phyloP scores from a whole-genome alignment of 108 stramenopile species.

The Cyclotella distinguenda region DNA sequence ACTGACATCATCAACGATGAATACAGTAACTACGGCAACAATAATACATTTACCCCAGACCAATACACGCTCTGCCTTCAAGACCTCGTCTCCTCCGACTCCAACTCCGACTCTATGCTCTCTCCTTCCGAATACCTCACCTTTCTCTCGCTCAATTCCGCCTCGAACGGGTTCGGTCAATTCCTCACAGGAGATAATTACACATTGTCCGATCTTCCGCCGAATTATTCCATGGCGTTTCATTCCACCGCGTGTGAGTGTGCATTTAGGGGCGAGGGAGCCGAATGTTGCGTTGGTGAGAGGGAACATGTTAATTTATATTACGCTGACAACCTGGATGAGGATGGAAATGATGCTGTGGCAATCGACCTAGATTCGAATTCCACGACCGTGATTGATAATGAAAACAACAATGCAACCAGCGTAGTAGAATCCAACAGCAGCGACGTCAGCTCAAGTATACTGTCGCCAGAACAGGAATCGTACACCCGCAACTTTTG shows the following conservation, averaged over 20 bases:
- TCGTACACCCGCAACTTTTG: no score
- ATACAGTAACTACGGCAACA: background rate
- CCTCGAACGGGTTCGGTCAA: constrained; percentile 4
- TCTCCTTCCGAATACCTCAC: constrained; percentile 12
- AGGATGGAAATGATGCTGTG: background rate
- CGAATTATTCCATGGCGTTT: constrained; percentile 24
- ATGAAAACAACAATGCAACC: no score
- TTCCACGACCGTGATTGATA: background rate
- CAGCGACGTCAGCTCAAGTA: no score
- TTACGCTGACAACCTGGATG: background rate
- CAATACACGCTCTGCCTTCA: constrained; percentile 18
- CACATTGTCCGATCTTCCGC: constrained; percentile 8
- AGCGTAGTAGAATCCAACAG: no score
- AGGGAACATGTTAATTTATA: constrained; percentile 14
- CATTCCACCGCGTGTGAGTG: constrained; percentile 29
- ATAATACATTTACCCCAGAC: constrained; percentile 3
- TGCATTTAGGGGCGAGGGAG: background rate
- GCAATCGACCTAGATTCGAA: background rate
- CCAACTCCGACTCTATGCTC: constrained; percentile 16
- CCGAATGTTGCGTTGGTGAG: constrained; percentile 10
- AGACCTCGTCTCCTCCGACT: constrained; percentile 7
- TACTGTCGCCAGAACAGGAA: no score
- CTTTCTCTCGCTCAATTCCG: constrained; percentile 17
- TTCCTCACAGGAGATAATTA: background rate
- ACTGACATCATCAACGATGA: background rate